Evolutionary conservation across 768 basidiomycete genomes (phyloP), one percentile per base, ranked within the genome.

Genomic region (Amylocystis lapponica): DNA sequence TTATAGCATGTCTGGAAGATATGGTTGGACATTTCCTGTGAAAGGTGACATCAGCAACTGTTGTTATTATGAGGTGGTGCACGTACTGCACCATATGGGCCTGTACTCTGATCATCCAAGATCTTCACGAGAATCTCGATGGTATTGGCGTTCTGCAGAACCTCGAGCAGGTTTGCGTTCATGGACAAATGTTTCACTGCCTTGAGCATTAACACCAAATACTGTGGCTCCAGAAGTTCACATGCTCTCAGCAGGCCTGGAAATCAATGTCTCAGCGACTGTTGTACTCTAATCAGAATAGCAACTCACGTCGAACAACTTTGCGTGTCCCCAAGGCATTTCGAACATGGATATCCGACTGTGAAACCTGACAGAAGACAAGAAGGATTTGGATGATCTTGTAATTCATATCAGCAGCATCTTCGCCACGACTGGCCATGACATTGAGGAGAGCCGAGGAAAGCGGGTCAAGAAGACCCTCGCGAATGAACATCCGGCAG

Each of bases 1-100:
- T 95, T 95, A 70, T 90, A 98, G 56, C 94, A 91, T 2, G 93
- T 92, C 65, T 96, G 94, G 75, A 98, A 93, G 47, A 96, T 81
- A 55, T 97, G 92, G 50, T 97, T 98, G 38, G 90, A 85, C 64
- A 97, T 87, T 77, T 99, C 95, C 91, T 97, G 57, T 8, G 26
- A 19, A 26, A 27, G 38, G 31, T 17, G 3, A 35, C 38, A n/a
- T n/a, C n/a, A n/a, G n/a, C 35, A 39, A 39, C n/a, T 17, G 42
- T 14, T 31, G n/a, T 27, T 5, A 33, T 9, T 8, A 8, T 3
- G 14, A 9, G 9, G 17, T 6, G 5, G 10, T 5, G 19, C 26
- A 13, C 83, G 41, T 56, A 92, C 94, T 10, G 92, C 84, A 57
- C 79, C 83, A 52, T 92, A 83, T 0, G 79, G 76, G 1, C 90